Evolutionary conservation across 257 asterid genomes (phyloP), one percentile per base, ranked within the genome.

Genomic region (Fraxinus pennsylvanica): DNA sequence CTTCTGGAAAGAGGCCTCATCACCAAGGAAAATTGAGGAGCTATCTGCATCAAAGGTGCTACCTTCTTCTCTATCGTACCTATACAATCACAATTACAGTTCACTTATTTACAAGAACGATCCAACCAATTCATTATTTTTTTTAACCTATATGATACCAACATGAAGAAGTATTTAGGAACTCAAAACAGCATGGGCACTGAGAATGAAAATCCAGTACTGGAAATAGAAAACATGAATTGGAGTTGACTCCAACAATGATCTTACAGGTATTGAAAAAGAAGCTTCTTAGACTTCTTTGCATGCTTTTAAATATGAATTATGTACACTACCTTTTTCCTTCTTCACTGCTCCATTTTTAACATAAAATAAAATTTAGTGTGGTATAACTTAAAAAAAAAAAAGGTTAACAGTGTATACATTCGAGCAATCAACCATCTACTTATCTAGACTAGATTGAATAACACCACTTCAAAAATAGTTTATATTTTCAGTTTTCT

Each of bases 21-120:
- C 97, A 10, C 98, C 98, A 54, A 95, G 92, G 79, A 90, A 93
- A 77, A 73, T 68, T 61, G 98, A 91, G 50, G 97, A 84, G 87
- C 90, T 74, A 80, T 91, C 92, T 54, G 83, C 87, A 73, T 88
- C 97, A 74, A 88, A 87, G 81, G 96, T 86, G 83, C 91, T 79
- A 30, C 97, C 97, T 93, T 96, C 99, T 85, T 96, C 98, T 82
- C 88, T 88, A 74, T 93, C 98, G 81, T 96, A 96, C 99, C 99
- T 95, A 76, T 52, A 81, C 71, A 82, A 82, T 47, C 63, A 77
- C 21, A 82, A 32, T 32, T 32, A 61, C 47, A 68, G n/a, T 68
- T 32, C 19, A 6, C 29, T 79, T 71, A 27, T 29, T 12, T 43
- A 63, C 52, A 70, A 74, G 80, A 78, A 33, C 50, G 59, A 72